phyloP scores from a whole-genome alignment of 1,284 basidiomycete genomes.

The Cryptococcus sp. region DNA sequence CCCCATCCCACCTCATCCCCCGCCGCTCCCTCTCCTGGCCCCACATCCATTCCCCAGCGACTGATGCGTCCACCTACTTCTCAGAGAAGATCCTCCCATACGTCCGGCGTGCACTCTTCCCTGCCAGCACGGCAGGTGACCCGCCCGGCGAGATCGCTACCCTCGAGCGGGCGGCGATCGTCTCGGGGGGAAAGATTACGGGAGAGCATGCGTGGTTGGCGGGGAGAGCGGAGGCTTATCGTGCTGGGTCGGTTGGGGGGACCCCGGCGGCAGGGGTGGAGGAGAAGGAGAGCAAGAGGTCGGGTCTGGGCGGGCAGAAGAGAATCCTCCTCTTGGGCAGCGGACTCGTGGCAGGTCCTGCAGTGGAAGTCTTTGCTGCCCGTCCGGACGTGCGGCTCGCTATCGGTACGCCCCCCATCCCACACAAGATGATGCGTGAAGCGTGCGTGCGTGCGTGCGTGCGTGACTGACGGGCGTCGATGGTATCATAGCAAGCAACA shows the following conservation, averaged over 20 bases:
- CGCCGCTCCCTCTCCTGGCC: too few relatives aligned
- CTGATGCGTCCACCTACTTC: slow-evolving; percentile 75
- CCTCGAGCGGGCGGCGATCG: slow-evolving; percentile 66
- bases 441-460: too few relatives aligned
- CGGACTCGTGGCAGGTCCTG: slow-evolving; percentile 86
- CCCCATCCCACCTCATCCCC: too few relatives aligned
- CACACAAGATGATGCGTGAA: too few relatives aligned
- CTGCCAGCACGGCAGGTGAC: slow-evolving; percentile 27
- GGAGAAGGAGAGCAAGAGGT: background rate
- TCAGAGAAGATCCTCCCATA: slow-evolving; percentile 66
- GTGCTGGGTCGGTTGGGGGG: background rate
- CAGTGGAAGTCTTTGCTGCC: slow-evolving; percentile 67
- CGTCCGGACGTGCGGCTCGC: slow-evolving; percentile 62
- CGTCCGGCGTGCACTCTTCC: slow-evolving; percentile 53
- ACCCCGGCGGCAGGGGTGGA: background rate
- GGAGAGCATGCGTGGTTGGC: slow-evolving; percentile 62
- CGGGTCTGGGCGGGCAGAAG: slow-evolving; percentile 54
- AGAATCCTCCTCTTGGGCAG: slow-evolving; percentile 78
- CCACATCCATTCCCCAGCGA: slow-evolving; percentile 12
- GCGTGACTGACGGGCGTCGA: too few relatives aligned
- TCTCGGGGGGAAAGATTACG: slow-evolving; percentile 59
- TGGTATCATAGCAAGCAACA: slow-evolving; percentile 77
- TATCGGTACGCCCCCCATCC: slow-evolving; percentile 67
- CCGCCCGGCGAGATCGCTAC: slow-evolving; percentile 48
- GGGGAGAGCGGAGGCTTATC: slow-evolving; percentile 55